Percentiles rank a stretch among this genome's conserved stretches.
Conservation (phyloP, 2,329 filamentous ascomycete species). For the Hirsutella thompsonii region DNA sequence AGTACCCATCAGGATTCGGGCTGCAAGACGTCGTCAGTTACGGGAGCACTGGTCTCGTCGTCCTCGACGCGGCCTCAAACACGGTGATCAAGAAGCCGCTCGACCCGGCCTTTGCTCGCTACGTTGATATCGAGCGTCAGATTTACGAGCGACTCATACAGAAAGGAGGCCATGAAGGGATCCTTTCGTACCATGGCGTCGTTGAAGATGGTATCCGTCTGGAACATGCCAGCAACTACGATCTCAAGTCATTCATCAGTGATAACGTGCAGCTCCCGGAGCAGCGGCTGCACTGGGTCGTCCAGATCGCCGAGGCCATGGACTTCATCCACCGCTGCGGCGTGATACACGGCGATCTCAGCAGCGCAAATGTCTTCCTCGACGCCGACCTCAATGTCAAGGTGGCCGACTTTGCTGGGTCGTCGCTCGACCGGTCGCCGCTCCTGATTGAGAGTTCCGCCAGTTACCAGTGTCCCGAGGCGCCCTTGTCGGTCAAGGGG, state of each 20-base stretch:
- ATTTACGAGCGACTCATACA: background rate
- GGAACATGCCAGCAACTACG: background rate
- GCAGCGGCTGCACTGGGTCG: background rate
- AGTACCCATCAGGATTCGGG: conserved; percentile 1
- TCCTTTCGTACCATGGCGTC: background rate
- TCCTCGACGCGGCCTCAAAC: conserved; percentile 1
- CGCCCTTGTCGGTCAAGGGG: background rate
- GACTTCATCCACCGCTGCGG: background rate
- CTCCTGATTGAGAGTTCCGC: background rate
- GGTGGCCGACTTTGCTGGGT: background rate
- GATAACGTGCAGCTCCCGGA: background rate
- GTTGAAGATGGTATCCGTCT: background rate
- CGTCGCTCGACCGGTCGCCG: background rate
- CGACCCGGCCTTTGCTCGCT: background rate
- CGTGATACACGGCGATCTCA: background rate
- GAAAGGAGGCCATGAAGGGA: background rate
- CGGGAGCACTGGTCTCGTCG: conserved; percentile 1
- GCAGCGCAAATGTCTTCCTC: background rate
- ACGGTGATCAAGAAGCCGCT: conserved; percentile 2
- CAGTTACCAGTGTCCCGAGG: background rate
- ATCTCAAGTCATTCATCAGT: background rate
- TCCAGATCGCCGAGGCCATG: background rate
- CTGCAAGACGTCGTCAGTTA: background rate
- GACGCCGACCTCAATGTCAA: background rate
- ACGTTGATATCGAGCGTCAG: background rate